phyloP scores from a whole-genome alignment of 2,329 filamentous ascomycete species.

The Verticillium nonalfalfae region DNA sequence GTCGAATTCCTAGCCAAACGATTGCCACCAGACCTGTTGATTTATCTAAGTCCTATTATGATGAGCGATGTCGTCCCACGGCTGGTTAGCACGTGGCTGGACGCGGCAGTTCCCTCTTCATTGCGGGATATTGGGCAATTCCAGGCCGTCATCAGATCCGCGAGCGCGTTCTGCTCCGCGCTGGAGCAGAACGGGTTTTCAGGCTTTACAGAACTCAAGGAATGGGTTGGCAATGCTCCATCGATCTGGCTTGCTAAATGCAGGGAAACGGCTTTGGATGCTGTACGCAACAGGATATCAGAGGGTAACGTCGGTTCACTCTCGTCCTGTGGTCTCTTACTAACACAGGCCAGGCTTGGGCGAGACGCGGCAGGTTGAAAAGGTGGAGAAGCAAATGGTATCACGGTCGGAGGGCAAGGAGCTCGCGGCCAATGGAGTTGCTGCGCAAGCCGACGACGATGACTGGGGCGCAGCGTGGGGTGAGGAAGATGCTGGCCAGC shows the following conservation, averaged over 20 bases:
- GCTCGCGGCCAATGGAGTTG: constrained; percentile 46
- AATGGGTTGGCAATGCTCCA: constrained; percentile 77
- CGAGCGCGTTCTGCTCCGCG: constrained; percentile 56
- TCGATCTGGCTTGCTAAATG: constrained; percentile 82
- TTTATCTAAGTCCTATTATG: constrained; percentile 60
- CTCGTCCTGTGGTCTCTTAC: background rate
- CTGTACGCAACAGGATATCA: constrained; percentile 63
- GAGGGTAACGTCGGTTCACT: constrained; percentile 32
- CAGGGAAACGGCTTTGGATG: constrained; percentile 71
- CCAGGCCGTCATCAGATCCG: constrained; percentile 59
- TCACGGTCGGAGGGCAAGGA: constrained; percentile 60
- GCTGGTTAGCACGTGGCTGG: constrained; percentile 69
- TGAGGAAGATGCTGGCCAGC: constrained; percentile 50
- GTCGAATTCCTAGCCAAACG: constrained; percentile 45
- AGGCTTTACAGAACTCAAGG: constrained; percentile 55
- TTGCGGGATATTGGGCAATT: constrained; percentile 67
- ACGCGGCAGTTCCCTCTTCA: constrained; percentile 68
- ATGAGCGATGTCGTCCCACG: constrained; percentile 62
- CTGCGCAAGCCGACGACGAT: constrained; percentile 33
- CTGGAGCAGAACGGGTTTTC: constrained; percentile 60
- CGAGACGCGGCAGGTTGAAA: constrained; percentile 65
- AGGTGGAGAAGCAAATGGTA: constrained; percentile 77
- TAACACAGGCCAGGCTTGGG: constrained; percentile 38
- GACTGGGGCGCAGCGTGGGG: constrained; percentile 82
- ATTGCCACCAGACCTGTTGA: constrained; percentile 48